A percentile compares a stretch with the other conserved stretches of the same genome.
Conservation (phyloP, 2,329 filamentous ascomycete genomes). For the Graphilbum ipis-grandicollis region DNA sequence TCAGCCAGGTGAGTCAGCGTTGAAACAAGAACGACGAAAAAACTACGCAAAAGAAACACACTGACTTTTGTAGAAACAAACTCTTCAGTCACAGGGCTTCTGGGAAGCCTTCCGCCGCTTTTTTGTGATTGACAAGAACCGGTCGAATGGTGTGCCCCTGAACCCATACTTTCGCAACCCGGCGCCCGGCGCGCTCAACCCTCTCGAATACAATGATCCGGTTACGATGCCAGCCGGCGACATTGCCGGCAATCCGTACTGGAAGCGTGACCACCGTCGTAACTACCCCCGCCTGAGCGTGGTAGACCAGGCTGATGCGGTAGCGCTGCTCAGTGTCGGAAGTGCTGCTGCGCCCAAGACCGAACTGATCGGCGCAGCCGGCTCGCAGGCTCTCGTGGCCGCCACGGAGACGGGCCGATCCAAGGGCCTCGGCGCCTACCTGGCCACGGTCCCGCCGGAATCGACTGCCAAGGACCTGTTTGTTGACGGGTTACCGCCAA, state of each 20-base stretch:
- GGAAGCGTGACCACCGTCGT: slow-evolving; percentile 80
- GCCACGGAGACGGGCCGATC: slow-evolving; percentile 59
- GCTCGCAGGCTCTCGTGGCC: slow-evolving; percentile 50
- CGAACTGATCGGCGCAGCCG: slow-evolving; percentile 51
- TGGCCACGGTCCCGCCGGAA: slow-evolving; percentile 40
- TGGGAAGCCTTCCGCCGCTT: slow-evolving; percentile 70
- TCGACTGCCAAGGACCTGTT: slow-evolving; percentile 40
- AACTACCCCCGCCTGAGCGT: slow-evolving; percentile 67
- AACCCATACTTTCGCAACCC: slow-evolving; percentile 89
- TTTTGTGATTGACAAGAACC: slow-evolving; percentile 68
- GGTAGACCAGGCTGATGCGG: slow-evolving; percentile 70
- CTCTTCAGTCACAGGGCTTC: slow-evolving; percentile 72
- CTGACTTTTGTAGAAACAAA: slow-evolving; percentile 67
- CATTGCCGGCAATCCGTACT: slow-evolving; percentile 85
- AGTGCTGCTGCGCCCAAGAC: slow-evolving; percentile 67
- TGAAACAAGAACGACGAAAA: no score
- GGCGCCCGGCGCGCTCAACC: slow-evolving; percentile 55
- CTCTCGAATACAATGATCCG: slow-evolving; percentile 59
- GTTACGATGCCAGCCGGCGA: slow-evolving; percentile 72
- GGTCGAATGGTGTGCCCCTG: slow-evolving; percentile 80
- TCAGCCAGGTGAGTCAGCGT: slow-evolving; percentile 38
- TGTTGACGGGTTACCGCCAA: slow-evolving; percentile 65
- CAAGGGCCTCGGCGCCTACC: slow-evolving; percentile 52
- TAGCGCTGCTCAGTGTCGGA: slow-evolving; percentile 69
- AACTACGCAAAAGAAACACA: no score